phyloP scores from a whole-genome alignment of 2,329 filamentous ascomycete species.

The Microdochium paspali region DNA sequence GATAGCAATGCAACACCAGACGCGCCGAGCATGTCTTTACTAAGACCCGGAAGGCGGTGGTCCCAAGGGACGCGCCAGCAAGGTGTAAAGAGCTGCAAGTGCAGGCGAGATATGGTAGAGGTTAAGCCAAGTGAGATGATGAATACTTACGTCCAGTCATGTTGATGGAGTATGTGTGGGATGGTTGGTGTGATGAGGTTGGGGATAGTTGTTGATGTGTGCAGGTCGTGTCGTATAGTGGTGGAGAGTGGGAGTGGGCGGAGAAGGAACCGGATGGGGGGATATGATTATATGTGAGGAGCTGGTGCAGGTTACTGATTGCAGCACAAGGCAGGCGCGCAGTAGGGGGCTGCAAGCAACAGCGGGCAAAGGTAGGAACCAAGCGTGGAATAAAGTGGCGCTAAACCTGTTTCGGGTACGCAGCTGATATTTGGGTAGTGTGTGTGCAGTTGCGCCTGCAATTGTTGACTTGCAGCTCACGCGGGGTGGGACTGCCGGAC shows the following conservation, averaged over 20 bases:
- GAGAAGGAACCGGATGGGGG: slow-evolving; percentile 10
- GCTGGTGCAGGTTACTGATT: slow-evolving; percentile 6
- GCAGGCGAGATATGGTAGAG: background rate
- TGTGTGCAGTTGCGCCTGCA: background rate
- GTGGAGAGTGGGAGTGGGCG: slow-evolving; percentile 10
- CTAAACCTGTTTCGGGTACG: slow-evolving; percentile 12
- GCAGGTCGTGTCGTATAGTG: slow-evolving; percentile 5
- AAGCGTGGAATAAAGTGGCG: slow-evolving; percentile 7
- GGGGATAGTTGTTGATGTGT: slow-evolving; percentile 18
- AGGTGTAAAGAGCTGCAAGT: background rate
- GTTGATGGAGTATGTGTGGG: slow-evolving; percentile 30
- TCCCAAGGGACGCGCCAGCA: too few species aligned
- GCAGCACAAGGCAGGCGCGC: background rate
- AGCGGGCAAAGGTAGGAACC: background rate
- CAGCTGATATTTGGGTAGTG: background rate
- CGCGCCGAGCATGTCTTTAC: too few species aligned
- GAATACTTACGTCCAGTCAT: slow-evolving; percentile 67
- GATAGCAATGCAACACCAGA: too few species aligned
- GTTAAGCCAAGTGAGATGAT: slow-evolving; percentile 9
- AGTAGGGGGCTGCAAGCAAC: too few species aligned
- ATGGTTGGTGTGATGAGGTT: slow-evolving; percentile 18
- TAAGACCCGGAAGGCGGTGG: too few species aligned
- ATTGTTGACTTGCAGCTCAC: background rate
- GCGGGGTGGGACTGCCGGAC: too few species aligned
- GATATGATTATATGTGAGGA: slow-evolving; percentile 9